phyloP scores from a whole-genome alignment of 345 rosid genomes.

The Rubroshorea leprosula region DNA sequence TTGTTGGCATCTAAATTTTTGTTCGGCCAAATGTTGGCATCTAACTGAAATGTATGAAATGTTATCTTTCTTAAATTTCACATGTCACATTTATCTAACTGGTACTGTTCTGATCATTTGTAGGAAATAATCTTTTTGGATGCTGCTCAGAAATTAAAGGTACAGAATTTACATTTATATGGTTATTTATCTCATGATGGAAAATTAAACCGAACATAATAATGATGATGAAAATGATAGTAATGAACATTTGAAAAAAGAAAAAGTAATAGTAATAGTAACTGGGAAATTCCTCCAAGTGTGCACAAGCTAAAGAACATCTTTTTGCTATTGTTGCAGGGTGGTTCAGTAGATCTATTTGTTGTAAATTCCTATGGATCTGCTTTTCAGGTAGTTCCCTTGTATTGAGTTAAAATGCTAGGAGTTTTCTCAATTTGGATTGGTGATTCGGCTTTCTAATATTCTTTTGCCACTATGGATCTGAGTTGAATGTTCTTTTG shows the following conservation, averaged over 20 bases:
- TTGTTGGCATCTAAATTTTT: conserved; percentile 41
- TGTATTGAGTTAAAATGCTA: too few species aligned
- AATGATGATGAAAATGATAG: too few species aligned
- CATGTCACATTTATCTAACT: too few species aligned
- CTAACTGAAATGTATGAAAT: neutral
- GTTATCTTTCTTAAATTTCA: conserved; percentile 8
- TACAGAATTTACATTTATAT: conserved; percentile 20
- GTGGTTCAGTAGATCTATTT: conserved; percentile 82
- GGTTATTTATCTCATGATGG: neutral
- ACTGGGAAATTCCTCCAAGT: neutral
- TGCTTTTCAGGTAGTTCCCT: conserved; percentile 65
- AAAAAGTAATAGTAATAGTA: too few species aligned
- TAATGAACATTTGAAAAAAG: too few species aligned
- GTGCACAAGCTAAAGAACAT: conserved; percentile 10
- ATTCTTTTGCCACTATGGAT: conserved; percentile 1
- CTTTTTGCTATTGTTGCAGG: conserved; percentile 41
- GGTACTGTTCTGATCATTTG: conserved; percentile 23
- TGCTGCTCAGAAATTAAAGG: conserved; percentile 53
- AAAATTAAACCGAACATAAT: too few species aligned
- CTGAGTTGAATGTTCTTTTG: conserved; percentile 15
- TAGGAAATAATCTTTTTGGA: conserved; percentile 81
- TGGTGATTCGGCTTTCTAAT: too few species aligned
- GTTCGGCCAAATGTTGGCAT: too few species aligned
- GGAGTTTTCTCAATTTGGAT: too few species aligned
- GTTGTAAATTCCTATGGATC: conserved; percentile 91